Conservation (phyloP, 2,329 filamentous ascomycete genomes). For the Escovopsis weberi region DNA sequence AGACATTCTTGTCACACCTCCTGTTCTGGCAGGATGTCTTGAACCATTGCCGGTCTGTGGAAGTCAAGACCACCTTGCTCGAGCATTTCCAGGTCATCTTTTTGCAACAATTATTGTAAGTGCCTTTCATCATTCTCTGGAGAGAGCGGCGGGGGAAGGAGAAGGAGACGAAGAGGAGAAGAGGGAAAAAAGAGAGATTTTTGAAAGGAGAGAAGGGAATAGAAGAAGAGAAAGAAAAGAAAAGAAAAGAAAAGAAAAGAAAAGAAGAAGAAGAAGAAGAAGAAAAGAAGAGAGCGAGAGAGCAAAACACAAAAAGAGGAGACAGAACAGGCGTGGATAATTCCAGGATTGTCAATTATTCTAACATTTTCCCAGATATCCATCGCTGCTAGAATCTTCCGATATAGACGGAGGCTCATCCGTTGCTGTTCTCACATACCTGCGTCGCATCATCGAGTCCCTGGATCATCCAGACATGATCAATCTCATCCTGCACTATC, state of each 20-base stretch:
- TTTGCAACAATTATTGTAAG: slow-evolving; percentile 79
- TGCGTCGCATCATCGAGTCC: slow-evolving; percentile 78
- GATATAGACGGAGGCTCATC: slow-evolving; percentile 95
- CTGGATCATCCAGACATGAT: slow-evolving; percentile 90
- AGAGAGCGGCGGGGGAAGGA: too few relatives aligned
- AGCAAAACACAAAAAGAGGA: too few relatives aligned
- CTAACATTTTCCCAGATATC: slow-evolving; percentile 48
- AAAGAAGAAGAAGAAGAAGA: too few relatives aligned
- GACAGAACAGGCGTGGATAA: too few relatives aligned
- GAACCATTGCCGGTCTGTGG: slow-evolving; percentile 82
- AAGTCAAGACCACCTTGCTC: slow-evolving; percentile 82
- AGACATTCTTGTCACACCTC: slow-evolving; percentile 87
- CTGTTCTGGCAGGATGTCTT: slow-evolving; percentile 97
- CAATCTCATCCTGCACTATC: slow-evolving; percentile 82
- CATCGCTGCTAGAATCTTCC: slow-evolving; percentile 88
- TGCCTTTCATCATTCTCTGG: slow-evolving; percentile 4
- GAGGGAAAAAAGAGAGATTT: too few relatives aligned
- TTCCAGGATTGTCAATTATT: neutral
- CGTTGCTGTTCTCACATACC: slow-evolving; percentile 86
- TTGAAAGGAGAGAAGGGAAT: neutral
- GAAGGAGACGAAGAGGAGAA: too few relatives aligned
- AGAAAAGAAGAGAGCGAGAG: neutral
- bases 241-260: too few relatives aligned
- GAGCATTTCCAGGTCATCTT: slow-evolving; percentile 98
- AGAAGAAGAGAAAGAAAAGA: too few relatives aligned